Evolutionary conservation across 495 filamentous ascomycete genomes (phyloP).

Genomic region (Xylaria nigripes): DNA sequence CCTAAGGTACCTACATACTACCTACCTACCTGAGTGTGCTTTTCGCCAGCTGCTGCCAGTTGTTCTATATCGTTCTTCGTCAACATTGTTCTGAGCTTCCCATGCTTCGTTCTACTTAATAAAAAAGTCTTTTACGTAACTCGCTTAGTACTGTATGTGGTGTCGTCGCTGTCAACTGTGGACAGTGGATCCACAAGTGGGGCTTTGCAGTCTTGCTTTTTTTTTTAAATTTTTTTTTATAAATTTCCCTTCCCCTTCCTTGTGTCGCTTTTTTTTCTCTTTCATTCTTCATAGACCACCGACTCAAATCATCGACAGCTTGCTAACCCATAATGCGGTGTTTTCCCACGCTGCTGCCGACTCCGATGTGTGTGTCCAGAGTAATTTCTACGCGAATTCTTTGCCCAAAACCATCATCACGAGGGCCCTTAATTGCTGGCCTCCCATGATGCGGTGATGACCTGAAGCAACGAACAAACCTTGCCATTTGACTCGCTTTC

Average conservation of each 20-base stretch:
- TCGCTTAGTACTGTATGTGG: too few relatives aligned
- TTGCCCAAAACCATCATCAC: constrained; percentile 99
- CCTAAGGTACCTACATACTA: too few relatives aligned
- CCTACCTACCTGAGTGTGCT: too few relatives aligned
- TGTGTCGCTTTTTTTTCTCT: constrained; percentile 12
- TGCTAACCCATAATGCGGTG: constrained; percentile 26
- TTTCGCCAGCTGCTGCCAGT: too few relatives aligned
- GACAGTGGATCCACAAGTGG: not conserved
- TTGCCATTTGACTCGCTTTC: not conserved
- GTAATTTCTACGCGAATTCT: constrained; percentile 42
- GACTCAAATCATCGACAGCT: constrained; percentile 89
- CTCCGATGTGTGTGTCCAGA: constrained; percentile 88
- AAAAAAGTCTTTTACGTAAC: too few relatives aligned
- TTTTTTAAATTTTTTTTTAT: not conserved
- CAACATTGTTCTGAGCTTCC: too few relatives aligned
- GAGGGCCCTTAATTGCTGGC: constrained; percentile 73
- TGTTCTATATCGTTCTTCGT: too few relatives aligned
- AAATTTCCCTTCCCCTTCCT: constrained; percentile 10
- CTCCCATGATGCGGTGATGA: constrained; percentile 97
- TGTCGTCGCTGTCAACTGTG: too few relatives aligned
- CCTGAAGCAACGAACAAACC: constrained; percentile 59
- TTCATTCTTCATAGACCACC: constrained; percentile 63
- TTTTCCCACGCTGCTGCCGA: constrained; percentile 64
- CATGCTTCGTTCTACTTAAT: too few relatives aligned
- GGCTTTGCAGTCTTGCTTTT: not conserved